Evolutionary conservation across 176 grass and related monocot species (phyloP).

Genomic region (Aegilops umbellulata): DNA sequence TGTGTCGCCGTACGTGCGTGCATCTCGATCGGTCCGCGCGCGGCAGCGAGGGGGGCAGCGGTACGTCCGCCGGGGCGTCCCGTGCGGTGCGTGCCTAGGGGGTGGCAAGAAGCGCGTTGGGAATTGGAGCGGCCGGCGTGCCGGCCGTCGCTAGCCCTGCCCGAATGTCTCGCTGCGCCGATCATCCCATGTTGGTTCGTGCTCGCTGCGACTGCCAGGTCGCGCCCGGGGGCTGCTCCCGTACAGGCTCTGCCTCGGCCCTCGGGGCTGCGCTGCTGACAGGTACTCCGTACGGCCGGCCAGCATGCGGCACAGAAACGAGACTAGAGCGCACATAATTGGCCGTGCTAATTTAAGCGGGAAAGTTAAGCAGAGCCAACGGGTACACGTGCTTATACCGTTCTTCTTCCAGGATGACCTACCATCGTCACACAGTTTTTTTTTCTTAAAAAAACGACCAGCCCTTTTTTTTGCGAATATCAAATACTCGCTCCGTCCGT

Average conservation of each 20-base stretch:
- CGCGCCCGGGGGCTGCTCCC: neutral
- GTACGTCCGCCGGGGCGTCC: neutral
- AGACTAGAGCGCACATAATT: neutral
- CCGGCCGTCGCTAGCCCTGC: neutral
- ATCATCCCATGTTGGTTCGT: neutral
- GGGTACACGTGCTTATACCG: neutral
- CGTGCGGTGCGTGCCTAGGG: neutral
- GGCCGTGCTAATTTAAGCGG: neutral
- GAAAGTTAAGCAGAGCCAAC: no score
- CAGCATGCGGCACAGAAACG: neutral
- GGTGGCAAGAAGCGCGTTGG: slow-evolving; percentile 30
- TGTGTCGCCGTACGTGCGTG: neutral
- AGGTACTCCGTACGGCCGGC: no score
- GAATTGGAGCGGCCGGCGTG: slow-evolving; percentile 37
- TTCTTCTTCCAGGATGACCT: neutral
- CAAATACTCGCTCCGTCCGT: no score
- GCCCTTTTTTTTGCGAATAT: no score
- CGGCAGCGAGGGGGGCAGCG: neutral
- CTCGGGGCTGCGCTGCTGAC: no score
- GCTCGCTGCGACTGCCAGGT: neutral
- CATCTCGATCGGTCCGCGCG: neutral
- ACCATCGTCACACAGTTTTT: neutral
- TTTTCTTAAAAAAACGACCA: neutral
- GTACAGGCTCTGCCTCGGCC: neutral
- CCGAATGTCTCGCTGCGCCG: neutral